Percentiles rank a stretch among this genome's conserved stretches.
phyloP scores from a whole-genome alignment of 1,284 basidiomycete species.

The Entoloma clypeatum region DNA sequence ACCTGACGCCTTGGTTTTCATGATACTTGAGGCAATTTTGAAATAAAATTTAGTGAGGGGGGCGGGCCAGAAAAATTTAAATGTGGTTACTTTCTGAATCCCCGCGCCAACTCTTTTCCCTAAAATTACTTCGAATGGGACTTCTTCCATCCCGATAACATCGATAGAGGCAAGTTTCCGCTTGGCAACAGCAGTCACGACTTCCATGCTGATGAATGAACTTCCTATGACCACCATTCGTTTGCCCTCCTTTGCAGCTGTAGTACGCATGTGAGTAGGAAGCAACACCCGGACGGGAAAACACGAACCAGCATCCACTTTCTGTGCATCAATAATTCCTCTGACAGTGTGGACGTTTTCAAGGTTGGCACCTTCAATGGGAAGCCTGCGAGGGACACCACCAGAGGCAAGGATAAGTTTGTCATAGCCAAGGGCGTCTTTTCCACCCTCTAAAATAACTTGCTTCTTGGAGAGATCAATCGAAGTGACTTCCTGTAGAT shows the following conservation, averaged over 20 bases:
- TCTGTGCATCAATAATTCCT: conserved; percentile 68
- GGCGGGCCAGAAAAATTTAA: neutral
- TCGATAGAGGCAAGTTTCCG: conserved; percentile 76
- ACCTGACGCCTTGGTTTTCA: conserved; percentile 79
- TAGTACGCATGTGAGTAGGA: neutral
- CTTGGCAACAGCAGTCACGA: conserved; percentile 72
- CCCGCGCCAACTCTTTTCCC: conserved; percentile 81
- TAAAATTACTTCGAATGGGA: conserved; percentile 80
- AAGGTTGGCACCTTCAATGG: conserved; percentile 75
- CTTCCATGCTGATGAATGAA: conserved; percentile 94
- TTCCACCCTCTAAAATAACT: conserved; percentile 56
- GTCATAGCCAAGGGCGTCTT: conserved; percentile 64
- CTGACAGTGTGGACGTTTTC: conserved; percentile 81
- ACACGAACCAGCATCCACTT: conserved; percentile 64
- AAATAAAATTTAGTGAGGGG: neutral
- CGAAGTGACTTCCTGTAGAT: conserved; percentile 46
- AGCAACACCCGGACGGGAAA: neutral
- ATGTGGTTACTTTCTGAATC: conserved; percentile 62
- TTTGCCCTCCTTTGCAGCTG: conserved; percentile 66
- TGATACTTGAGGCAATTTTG: conserved; percentile 49
- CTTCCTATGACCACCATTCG: conserved; percentile 84
- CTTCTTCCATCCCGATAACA: conserved; percentile 83
- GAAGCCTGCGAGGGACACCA: conserved; percentile 64
- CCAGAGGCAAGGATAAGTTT: conserved; percentile 74
- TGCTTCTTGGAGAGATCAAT: conserved; percentile 61